Evolutionary conservation across 176 grass and related monocot genomes (phyloP).

Genomic region (Melocanna baccifera): DNA sequence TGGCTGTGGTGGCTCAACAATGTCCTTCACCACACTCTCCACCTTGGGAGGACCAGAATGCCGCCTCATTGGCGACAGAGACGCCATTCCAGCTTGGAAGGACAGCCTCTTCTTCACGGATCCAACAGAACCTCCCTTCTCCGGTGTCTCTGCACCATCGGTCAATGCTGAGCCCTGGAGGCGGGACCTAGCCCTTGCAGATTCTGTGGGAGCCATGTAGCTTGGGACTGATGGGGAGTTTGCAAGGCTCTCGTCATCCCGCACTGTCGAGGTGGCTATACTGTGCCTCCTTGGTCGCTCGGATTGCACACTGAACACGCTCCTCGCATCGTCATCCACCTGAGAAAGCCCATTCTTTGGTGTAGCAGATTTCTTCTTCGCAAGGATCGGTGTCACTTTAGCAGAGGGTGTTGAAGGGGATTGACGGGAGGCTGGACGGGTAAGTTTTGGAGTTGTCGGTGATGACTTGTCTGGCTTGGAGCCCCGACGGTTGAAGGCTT

Average conservation of each 20-base stretch:
- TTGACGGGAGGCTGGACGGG: conserved; percentile 41
- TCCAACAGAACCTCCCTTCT: conserved; percentile 45
- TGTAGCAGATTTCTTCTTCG: conserved; percentile 54
- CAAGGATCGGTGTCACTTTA: conserved; percentile 41
- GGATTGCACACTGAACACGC: conserved; percentile 61
- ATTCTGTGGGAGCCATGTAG: conserved; percentile 89
- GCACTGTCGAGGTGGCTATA: conserved; percentile 50
- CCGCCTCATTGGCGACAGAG: conserved; percentile 51
- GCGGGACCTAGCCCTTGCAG: conserved; percentile 72
- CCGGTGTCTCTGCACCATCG: conserved; percentile 50
- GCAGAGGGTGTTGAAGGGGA: conserved; percentile 56
- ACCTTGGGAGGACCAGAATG: conserved; percentile 90
- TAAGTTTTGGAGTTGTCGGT: conserved; percentile 47
- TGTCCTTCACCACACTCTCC: conserved; percentile 48
- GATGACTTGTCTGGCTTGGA: conserved; percentile 55
- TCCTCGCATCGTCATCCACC: conserved; percentile 61
- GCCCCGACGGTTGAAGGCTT: conserved; percentile 73
- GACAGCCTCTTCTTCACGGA: conserved; percentile 78
- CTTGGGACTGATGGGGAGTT: conserved; percentile 69
- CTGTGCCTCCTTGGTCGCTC: conserved; percentile 79
- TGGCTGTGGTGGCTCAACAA: neutral
- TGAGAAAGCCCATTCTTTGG: conserved; percentile 50
- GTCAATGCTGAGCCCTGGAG: conserved; percentile 46
- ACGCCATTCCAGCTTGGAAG: conserved; percentile 53
- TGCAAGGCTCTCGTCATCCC: conserved; percentile 67